These are phyloP conservation scores for Metarhizium album DNA, from an alignment of 2,329 filamentous ascomycete species.

Conservation along the genomic window DNA sequence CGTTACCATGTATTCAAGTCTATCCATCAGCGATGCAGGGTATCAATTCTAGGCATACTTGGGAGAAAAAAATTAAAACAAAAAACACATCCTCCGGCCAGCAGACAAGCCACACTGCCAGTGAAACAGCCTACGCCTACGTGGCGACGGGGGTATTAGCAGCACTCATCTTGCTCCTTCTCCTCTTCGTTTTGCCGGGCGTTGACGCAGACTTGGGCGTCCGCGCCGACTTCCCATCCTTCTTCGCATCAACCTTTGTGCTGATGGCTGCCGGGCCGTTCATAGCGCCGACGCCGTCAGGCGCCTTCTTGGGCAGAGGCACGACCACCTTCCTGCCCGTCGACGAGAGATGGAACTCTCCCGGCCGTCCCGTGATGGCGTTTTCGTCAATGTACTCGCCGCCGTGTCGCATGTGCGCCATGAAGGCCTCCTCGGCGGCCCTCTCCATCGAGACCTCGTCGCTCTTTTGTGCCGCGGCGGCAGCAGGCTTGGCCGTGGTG, in stretches of 20 bases:
- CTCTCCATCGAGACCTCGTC: constrained; percentile 32
- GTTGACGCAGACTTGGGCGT: constrained; percentile 29
- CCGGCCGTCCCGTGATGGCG: constrained; percentile 54
- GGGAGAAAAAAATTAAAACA: no score
- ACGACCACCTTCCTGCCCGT: constrained; percentile 41
- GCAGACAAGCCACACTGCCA: neutral
- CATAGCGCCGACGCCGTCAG: constrained; percentile 23
- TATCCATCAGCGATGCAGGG: neutral
- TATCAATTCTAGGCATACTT: constrained; percentile 2
- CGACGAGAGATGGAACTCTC: constrained; percentile 53
- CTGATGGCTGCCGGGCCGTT: constrained; percentile 24
- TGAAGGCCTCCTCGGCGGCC: constrained; percentile 46
- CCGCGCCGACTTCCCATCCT: constrained; percentile 35
- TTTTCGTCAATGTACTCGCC: constrained; percentile 59
- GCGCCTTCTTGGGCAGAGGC: constrained; percentile 20
- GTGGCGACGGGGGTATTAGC: constrained; percentile 22
- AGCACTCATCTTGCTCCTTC: constrained; percentile 36
- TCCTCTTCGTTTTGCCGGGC: constrained; percentile 31
- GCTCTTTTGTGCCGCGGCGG: constrained; percentile 24
- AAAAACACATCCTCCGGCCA: neutral
- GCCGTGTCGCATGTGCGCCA: constrained; percentile 46
- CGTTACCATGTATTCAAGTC: neutral
- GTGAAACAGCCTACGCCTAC: constrained; percentile 4
- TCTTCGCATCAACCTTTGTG: constrained; percentile 33
- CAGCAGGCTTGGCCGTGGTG: constrained; percentile 15